These are phyloP conservation scores for Penicillium soppii DNA, from an alignment of 495 filamentous ascomycete genomes.

Conservation along the genomic window DNA sequence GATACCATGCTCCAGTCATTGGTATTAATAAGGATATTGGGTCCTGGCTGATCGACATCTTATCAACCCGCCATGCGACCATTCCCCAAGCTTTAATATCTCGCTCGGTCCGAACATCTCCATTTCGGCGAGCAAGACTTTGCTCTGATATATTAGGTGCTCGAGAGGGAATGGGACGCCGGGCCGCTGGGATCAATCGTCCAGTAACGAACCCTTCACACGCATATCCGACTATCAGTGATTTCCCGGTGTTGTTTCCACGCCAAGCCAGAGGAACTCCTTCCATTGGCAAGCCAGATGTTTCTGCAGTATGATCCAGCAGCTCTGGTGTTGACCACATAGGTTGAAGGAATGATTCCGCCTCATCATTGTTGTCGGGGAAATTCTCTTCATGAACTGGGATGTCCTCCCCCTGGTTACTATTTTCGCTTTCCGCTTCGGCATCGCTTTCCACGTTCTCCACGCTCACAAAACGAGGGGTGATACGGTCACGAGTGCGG, in stretches of 20 bases:
- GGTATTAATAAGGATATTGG: conserved; percentile 1
- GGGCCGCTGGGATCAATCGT: background rate
- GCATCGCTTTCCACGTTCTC: background rate
- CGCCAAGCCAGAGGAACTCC: background rate
- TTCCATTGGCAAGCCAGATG: background rate
- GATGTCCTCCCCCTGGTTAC: no score
- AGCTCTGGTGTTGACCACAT: background rate
- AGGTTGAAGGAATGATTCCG: background rate
- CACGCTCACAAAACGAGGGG: background rate
- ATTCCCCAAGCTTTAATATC: background rate
- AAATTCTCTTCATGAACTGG: background rate
- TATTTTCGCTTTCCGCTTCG: background rate
- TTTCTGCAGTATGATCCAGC: background rate
- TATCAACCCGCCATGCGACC: background rate
- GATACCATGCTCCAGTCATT: background rate
- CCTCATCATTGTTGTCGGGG: background rate
- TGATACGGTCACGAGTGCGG: background rate
- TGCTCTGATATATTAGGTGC: background rate
- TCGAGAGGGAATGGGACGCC: background rate
- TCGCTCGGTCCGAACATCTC: background rate
- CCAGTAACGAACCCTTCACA: background rate
- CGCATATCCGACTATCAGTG: background rate
- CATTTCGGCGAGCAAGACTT: background rate
- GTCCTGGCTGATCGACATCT: background rate
- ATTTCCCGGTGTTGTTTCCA: background rate